Evolutionary conservation across 495 filamentous ascomycete species (phyloP).

Genomic region (Daldinia caldariorum): DNA sequence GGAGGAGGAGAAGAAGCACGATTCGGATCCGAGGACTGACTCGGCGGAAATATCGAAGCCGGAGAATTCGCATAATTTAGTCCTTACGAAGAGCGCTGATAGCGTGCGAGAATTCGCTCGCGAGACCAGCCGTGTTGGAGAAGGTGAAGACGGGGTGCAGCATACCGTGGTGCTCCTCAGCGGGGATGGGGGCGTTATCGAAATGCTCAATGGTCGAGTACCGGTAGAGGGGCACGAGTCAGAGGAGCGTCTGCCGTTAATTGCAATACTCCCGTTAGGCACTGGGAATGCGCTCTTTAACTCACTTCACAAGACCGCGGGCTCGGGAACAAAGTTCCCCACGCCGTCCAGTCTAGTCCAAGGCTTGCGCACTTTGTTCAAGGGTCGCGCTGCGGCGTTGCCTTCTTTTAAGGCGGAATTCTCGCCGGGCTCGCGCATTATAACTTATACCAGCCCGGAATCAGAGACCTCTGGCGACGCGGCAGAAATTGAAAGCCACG

Average conservation of each 20-base stretch:
- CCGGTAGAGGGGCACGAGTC: not conserved
- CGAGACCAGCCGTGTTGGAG: conserved; percentile 54
- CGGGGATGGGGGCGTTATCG: conserved; percentile 85
- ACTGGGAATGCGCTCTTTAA: conserved; percentile 90
- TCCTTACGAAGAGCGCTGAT: conserved; percentile 67
- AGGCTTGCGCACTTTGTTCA: conserved; percentile 67
- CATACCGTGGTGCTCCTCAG: conserved; percentile 77
- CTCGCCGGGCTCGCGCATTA: conserved; percentile 69
- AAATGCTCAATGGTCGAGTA: conserved; percentile 71
- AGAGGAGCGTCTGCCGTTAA: conserved; percentile 55
- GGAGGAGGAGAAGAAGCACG: conserved; percentile 42
- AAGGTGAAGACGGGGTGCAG: conserved; percentile 41
- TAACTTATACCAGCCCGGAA: conserved; percentile 32
- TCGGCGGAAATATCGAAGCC: conserved; percentile 26
- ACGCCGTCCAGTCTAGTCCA: conserved; percentile 53
- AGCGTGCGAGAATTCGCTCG: conserved; percentile 70
- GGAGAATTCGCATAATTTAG: conserved; percentile 51
- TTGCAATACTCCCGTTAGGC: conserved; percentile 78
- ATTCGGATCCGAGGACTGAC: conserved; percentile 8
- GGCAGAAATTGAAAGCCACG: conserved; percentile 9
- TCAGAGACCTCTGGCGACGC: conserved; percentile 36
- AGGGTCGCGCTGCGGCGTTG: conserved; percentile 56
- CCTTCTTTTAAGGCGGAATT: conserved; percentile 71
- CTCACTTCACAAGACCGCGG: conserved; percentile 62
- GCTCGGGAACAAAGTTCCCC: conserved; percentile 10